phyloP scores from a whole-genome alignment of 345 rosid genomes.

The Erysimum cheiranthoides region DNA sequence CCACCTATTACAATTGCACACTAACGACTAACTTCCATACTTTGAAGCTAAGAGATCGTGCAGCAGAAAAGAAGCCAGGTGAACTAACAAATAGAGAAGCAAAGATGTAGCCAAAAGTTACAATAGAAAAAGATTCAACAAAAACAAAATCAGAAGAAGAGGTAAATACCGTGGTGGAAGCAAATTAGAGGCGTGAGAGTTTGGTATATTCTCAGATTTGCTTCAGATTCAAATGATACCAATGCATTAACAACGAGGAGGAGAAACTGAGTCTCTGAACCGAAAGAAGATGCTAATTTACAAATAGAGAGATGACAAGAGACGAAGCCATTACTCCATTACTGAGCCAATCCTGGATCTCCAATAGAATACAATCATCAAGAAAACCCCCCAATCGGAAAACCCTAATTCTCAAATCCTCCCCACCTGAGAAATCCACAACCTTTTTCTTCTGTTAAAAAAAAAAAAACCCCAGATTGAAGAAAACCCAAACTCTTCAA shows the following conservation, averaged over 20 bases:
- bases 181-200: neutral
- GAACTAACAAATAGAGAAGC: neutral
- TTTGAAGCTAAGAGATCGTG: conserved; percentile 14
- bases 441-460: conserved; percentile 2
- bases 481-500: too few species aligned
- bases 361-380: neutral
- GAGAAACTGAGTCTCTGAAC: neutral
- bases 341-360: conserved; percentile 7
- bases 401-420: conserved; percentile 43
- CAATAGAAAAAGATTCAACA: neutral
- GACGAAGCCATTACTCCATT: conserved; percentile 24
- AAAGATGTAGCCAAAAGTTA: neutral
- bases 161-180: conserved; percentile 11
- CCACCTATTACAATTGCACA: neutral
- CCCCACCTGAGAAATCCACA: conserved; percentile 26
- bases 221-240: conserved; percentile 15
- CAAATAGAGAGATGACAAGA: conserved; percentile 28
- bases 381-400: conserved; percentile 26
- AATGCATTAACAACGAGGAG: conserved; percentile 12
- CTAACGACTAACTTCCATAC: conserved; percentile 1
- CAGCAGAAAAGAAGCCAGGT: neutral
- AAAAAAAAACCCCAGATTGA: too few species aligned
- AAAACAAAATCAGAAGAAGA: conserved; percentile 16
- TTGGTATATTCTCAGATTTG: conserved; percentile 27
- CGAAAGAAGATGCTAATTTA: conserved; percentile 13